A percentile compares a stretch with the other conserved stretches of the same genome.
These are phyloP conservation scores for Lolium multiflorum DNA, from an alignment of 176 grass and related monocot genomes.

Conservation along the genomic window DNA sequence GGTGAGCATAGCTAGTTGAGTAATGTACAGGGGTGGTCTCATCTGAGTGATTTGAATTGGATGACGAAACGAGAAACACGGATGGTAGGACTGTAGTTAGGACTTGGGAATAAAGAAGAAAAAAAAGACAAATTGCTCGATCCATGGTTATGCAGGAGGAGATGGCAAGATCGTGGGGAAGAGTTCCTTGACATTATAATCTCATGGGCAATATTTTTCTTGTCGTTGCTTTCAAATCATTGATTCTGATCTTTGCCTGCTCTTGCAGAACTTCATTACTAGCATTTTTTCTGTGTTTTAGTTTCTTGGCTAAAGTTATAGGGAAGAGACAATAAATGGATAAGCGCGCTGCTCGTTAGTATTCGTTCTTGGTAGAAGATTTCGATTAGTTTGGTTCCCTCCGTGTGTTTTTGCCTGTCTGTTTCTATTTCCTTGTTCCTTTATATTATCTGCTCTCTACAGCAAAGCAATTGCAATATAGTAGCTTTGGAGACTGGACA, in stretches of 20 bases:
- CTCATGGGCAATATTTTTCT: slow-evolving; percentile 15
- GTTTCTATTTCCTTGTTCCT: not conserved
- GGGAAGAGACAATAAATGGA: not conserved
- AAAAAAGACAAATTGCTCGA: not conserved
- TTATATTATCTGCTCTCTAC: slow-evolving; percentile 5
- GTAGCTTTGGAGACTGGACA: not conserved
- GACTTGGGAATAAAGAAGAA: slow-evolving; percentile 37
- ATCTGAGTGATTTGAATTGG: slow-evolving; percentile 31
- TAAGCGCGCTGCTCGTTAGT: not conserved
- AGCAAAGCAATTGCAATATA: not conserved
- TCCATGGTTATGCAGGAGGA: slow-evolving; percentile 44
- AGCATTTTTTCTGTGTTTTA: not conserved
- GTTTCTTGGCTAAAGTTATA: not conserved
- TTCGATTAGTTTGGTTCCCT: slow-evolving; percentile 22
- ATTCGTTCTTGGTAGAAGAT: slow-evolving; percentile 1
- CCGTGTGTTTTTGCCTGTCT: slow-evolving; percentile 11
- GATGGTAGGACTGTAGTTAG: slow-evolving; percentile 51
- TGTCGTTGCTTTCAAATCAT: slow-evolving; percentile 42
- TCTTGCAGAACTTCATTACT: slow-evolving; percentile 1
- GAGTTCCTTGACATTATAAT: slow-evolving; percentile 51
- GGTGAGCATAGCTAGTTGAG: slow-evolving; percentile 10
- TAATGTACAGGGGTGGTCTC: slow-evolving; percentile 39
- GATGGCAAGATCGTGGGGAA: slow-evolving; percentile 63
- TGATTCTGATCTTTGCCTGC: slow-evolving; percentile 64
- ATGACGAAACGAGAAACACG: slow-evolving; percentile 21